A percentile compares a stretch with the other conserved stretches of the same genome.
Evolutionary conservation across 2,329 filamentous ascomycete genomes (phyloP).

Genomic region (Fusarium zealandicum): DNA sequence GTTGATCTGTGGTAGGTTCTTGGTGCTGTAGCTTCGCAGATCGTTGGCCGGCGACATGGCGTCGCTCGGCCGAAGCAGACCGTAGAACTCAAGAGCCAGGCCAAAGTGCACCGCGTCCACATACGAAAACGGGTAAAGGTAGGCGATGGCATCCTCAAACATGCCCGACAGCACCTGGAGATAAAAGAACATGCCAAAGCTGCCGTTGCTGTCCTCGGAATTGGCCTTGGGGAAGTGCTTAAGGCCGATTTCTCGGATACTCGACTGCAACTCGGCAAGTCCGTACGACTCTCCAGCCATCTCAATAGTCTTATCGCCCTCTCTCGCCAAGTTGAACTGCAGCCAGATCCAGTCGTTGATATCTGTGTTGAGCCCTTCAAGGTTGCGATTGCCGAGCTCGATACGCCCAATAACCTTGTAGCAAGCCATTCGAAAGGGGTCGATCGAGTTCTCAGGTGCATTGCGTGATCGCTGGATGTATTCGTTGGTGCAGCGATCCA

Average conservation of each 20-base stretch:
- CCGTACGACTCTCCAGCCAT: constrained; percentile 72
- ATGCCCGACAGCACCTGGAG: constrained; percentile 88
- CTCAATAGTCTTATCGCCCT: constrained; percentile 68
- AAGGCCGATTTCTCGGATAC: constrained; percentile 86
- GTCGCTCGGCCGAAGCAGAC: constrained; percentile 85
- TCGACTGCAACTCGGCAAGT: constrained; percentile 73
- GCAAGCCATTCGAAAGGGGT: constrained; percentile 95
- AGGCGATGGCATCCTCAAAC: constrained; percentile 92
- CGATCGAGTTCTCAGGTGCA: constrained; percentile 84
- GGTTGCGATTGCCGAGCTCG: constrained; percentile 68
- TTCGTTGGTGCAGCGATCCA: constrained; percentile 88
- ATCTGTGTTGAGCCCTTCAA: constrained; percentile 69
- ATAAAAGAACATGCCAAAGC: constrained; percentile 91
- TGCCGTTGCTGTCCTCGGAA: constrained; percentile 76
- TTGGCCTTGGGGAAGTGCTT: constrained; percentile 87
- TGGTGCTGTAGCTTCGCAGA: constrained; percentile 69
- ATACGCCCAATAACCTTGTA: constrained; percentile 95
- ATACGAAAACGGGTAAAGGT: constrained; percentile 90
- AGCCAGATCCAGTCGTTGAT: constrained; percentile 77
- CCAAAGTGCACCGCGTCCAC: constrained; percentile 95
- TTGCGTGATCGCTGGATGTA: constrained; percentile 86
- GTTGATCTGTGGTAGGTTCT: constrained; percentile 82
- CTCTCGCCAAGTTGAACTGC: constrained; percentile 73
- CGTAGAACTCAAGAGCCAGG: constrained; percentile 87
- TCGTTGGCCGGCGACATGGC: constrained; percentile 78